These are phyloP conservation scores for Fusarium nanum DNA, from an alignment of 2,329 filamentous ascomycete species.

Conservation along the genomic window DNA sequence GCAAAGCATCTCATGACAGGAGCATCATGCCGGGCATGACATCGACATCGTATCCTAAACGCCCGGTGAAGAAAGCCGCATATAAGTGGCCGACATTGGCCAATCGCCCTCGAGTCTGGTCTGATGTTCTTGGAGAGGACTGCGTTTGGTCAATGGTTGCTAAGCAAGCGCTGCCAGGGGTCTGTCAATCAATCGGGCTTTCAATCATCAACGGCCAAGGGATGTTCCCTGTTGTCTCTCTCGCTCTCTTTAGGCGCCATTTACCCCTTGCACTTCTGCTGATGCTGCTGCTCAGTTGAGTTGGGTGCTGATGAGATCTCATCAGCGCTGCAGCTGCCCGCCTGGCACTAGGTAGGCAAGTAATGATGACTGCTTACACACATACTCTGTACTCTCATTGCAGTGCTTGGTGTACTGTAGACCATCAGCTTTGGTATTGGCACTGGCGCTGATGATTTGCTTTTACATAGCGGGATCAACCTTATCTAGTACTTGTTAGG, in stretches of 20 bases:
- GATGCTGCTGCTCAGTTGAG: constrained; percentile 37
- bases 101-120: constrained; percentile 37
- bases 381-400: neutral
- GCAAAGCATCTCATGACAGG: constrained; percentile 34
- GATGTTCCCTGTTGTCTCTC: constrained; percentile 23
- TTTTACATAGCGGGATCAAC: constrained; percentile 30
- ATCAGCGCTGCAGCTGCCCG: constrained; percentile 32
- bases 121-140: constrained; percentile 12
- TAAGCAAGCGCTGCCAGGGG: constrained; percentile 43
- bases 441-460: neutral
- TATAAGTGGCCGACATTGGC: constrained; percentile 19
- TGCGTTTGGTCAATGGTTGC: constrained; percentile 41
- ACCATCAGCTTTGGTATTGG: neutral
- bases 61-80: constrained; percentile 19
- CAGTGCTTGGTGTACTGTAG: neutral
- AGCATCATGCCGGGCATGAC: constrained; percentile 28
- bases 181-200: neutral
- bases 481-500: constrained; percentile 26
- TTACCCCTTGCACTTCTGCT: constrained; percentile 27
- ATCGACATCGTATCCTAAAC: constrained; percentile 23
- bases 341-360: neutral
- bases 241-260: constrained; percentile 22
- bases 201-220: constrained; percentile 15
- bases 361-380: neutral
- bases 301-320: constrained; percentile 37